Base-by-base conservation (phyloP, 495 filamentous ascomycete genomes). In the Penicillium canariense region DNA sequence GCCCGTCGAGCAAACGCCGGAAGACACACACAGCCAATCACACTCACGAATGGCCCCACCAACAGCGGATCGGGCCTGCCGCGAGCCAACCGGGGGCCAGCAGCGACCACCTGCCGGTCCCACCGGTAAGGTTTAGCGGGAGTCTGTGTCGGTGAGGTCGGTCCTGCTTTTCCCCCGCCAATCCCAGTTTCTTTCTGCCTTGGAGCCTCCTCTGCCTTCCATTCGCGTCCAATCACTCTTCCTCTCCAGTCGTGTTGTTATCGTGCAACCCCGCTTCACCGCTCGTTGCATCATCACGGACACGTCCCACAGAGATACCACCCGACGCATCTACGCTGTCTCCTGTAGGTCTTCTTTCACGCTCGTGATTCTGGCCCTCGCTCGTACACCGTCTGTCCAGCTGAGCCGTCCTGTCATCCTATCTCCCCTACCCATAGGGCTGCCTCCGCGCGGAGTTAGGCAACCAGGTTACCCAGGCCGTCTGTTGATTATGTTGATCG, bases 101-200 rank as follows among this genome's bases (percentile, higher is more conserved):
- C 8, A 48, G 25, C 15, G 25, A 10, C 1, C 40, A 36, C 36
- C 23, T 27, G 15, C 45, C 4, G 22, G 38, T 32, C 40, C 60
- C 55, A 62, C 60, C 22, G 48, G 36, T 55, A 55, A 50, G 55
- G 59, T 62, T 55, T 48, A 58, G 59, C 35, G 40, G 48, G 36
- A 23, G 43, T 20, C 35, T 23, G 28, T 46, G 60, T 62, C 60
- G 60, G 60, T 62, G 60, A 62, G 56, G 49, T 48, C 22, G 40
- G 31, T 31, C 25, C 4, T 17, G 22, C 26, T n/a, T 5, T 26
- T 22, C 22, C 17, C 20, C 15, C 25, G 34, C 60, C 60, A 62
- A 59, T 62, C 52, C 22, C 11, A 25, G 26, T 38, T 55, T 50
- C 34, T 50, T 25, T 59, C 60, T 56, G 55, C 60, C 56, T 62